Conservation (phyloP, 306 rosid genomes). For the Mimosa bimucronata region DNA sequence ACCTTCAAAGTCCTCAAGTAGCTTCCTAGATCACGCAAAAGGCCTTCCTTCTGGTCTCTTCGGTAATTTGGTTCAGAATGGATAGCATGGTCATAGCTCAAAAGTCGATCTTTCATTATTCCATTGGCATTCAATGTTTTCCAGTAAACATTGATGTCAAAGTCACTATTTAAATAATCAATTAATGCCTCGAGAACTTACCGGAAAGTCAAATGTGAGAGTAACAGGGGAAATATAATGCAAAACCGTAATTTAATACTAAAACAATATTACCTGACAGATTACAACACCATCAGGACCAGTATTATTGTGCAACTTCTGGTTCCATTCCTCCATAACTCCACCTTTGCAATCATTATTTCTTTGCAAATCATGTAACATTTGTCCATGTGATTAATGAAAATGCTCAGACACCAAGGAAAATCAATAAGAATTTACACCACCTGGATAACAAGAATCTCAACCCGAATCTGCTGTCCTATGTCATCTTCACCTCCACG, state of each 20-base stretch:
- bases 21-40: constrained; percentile 80
- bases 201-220: constrained; percentile 30
- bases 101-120: constrained; percentile 93
- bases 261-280: constrained; percentile 77
- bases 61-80: constrained; percentile 84
- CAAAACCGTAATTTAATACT: constrained; percentile 33
- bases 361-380: constrained; percentile 59
- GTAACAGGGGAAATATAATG: constrained; percentile 27
- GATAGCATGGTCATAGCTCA: constrained; percentile 94
- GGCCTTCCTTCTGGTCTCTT: constrained; percentile 82
- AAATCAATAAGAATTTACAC: constrained; percentile 24
- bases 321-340: constrained; percentile 99
- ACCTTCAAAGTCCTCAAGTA: constrained; percentile 98
- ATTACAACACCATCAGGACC: constrained; percentile 97
- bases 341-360: constrained; percentile 85
- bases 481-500: constrained; percentile 99
- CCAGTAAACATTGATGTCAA: constrained; percentile 84
- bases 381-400: constrained; percentile 28
- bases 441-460: constrained; percentile 95
- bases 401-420: constrained; percentile 24
- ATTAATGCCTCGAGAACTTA: constrained; percentile 75
- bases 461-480: constrained; percentile 98
- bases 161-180: constrained; percentile 75
- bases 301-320: constrained; percentile 96
- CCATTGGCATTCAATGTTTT: constrained; percentile 89